Evolutionary conservation across 805 yeast species (phyloP).

Genomic region (Diddensiella santjacobensis): DNA sequence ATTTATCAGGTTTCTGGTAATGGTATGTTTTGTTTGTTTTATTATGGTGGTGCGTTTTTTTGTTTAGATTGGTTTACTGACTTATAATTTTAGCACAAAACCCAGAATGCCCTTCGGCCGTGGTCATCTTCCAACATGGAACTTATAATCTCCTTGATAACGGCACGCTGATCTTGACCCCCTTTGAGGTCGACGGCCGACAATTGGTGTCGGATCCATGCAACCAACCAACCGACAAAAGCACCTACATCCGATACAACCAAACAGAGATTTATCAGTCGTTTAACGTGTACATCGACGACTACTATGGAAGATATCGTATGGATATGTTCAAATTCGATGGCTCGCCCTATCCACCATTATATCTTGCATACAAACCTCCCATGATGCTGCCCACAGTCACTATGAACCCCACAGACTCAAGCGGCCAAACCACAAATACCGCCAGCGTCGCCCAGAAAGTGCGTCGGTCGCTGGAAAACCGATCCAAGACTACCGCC

Average conservation of each 20-base stretch:
- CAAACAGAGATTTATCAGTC: slow-evolving; percentile 59
- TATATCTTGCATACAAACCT: slow-evolving; percentile 88
- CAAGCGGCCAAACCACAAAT: slow-evolving; percentile 17
- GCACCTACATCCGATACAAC: slow-evolving; percentile 61
- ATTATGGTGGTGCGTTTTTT: too few species aligned
- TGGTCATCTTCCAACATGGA: slow-evolving; percentile 86
- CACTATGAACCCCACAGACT: slow-evolving; percentile 81
- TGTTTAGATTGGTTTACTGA: slow-evolving; percentile 1
- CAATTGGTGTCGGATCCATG: slow-evolving; percentile 89
- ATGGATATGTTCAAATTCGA: slow-evolving; percentile 66
- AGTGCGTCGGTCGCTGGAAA: slow-evolving; percentile 72
- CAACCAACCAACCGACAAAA: slow-evolving; percentile 42
- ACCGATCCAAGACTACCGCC: slow-evolving; percentile 76
- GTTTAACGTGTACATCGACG: slow-evolving; percentile 60
- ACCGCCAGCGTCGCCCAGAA: slow-evolving; percentile 22
- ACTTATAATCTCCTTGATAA: slow-evolving; percentile 56
- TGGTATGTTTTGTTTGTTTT: slow-evolving; percentile 32
- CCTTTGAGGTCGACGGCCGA: slow-evolving; percentile 86
- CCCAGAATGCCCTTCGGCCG: slow-evolving; percentile 82
- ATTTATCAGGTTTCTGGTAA: slow-evolving; percentile 71
- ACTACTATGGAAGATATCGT: slow-evolving; percentile 78
- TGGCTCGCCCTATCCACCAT: slow-evolving; percentile 78
- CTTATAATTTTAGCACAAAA: slow-evolving; percentile 40
- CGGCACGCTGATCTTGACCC: slow-evolving; percentile 66
- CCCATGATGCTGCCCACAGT: slow-evolving; percentile 94